Base-by-base conservation (phyloP, 2,329 filamentous ascomycete species). In the Ascochyta rabiei region DNA sequence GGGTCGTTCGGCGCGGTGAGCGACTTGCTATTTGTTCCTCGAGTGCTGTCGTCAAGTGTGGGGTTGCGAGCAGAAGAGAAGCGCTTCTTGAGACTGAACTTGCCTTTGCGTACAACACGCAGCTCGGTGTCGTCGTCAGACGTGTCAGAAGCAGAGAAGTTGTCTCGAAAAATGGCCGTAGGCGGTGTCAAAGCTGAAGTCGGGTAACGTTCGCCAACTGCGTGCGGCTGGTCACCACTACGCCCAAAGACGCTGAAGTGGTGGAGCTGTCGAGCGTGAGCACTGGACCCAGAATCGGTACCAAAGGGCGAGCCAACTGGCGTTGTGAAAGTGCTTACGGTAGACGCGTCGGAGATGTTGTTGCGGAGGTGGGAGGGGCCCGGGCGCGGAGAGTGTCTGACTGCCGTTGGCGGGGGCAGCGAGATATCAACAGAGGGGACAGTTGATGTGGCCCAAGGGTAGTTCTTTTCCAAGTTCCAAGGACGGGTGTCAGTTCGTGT, bases 401-500 rank as follows among this genome's bases (percentile, higher is more conserved):
- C 35, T 8, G 69, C 58, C 6, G 68, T 66, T 9, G 74, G 72
- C 2, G 69, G 64, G 21, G 72, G 75, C 6, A 80, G 69, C 31
- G 76, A 75, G 41, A 80, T 78, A 40, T 76, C 70, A 48, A 75
- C 62, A 26, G 71, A 69, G 24, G 75, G 61, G 30, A 71, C 67
- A 47, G 62, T 73, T 39, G 69, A 71, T 21, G 69, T 72, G 28
- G 73, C 69, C 78, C 77, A 80, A 30, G 78, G 77, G 60, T 79
- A 80, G 61, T 78, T 80, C 62, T 77, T 76, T 56, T 79, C 77
- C 18, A 69, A 68, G 56, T 81, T 81, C 78, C 78, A 80, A n/a
- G 78, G 78, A 24, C 77, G 72, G 39, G 73, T 76, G 48, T 74
- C 75, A 6, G 72, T 69, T 46, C 57, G 54, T 28, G 66, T 68